Conservation (phyloP, 2,329 filamentous ascomycete species). For the Fusarium sp. region DNA sequence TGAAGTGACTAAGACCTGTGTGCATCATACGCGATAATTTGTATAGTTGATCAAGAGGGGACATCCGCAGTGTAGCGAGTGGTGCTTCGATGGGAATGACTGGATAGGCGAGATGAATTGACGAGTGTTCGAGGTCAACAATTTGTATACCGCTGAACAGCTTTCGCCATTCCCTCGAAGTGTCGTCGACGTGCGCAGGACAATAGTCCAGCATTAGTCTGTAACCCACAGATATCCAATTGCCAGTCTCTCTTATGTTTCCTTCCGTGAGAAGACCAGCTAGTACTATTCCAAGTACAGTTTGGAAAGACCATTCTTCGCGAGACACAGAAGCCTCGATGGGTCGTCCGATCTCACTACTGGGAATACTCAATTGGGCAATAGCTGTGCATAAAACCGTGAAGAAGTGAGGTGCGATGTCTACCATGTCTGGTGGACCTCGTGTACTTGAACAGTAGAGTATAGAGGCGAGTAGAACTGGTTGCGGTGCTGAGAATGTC, state of each 20-base stretch:
- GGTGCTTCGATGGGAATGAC: conserved; percentile 21
- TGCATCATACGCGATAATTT: conserved; percentile 20
- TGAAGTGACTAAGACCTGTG: conserved; percentile 5
- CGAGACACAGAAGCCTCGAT: background rate
- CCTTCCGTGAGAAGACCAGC: conserved; percentile 8
- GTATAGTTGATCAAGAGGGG: conserved; percentile 6
- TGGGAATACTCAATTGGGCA: conserved; percentile 11
- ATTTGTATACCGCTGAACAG: conserved; percentile 18
- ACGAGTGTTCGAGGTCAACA: conserved; percentile 16
- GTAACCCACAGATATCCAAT: conserved; percentile 21
- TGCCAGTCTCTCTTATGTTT: conserved; percentile 4
- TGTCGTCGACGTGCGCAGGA: conserved; percentile 12
- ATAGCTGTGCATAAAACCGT: conserved; percentile 6
- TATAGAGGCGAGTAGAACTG: conserved; percentile 6
- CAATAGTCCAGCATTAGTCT: conserved; percentile 19
- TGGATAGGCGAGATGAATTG: conserved; percentile 2
- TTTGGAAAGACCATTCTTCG: conserved; percentile 22
- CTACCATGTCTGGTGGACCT: background rate
- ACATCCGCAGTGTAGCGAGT: background rate
- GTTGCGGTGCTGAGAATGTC: conserved; percentile 6
- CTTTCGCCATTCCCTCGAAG: conserved; percentile 19
- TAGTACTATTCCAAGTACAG: conserved; percentile 7
- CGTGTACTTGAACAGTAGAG: conserved; percentile 8
- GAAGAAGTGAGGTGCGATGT: conserved; percentile 6
- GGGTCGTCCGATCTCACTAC: conserved; percentile 3